Base-by-base conservation (phyloP, 495 filamentous ascomycete species). In the Aspergillus incahuasiensis region DNA sequence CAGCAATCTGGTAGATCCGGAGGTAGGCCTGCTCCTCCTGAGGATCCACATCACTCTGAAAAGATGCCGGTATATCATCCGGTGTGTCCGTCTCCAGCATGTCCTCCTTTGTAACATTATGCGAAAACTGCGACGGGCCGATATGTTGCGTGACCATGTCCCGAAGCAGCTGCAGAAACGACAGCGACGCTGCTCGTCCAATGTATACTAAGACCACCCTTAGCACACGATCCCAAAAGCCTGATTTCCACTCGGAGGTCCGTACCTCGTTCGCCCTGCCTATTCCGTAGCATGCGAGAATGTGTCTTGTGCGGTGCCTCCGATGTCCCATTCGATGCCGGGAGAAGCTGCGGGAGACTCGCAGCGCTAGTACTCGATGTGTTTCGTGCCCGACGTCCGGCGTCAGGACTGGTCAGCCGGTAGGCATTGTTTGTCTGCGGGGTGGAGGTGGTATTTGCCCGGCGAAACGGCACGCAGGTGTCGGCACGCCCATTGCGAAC, bases 101-200 rank as follows among this genome's bases (percentile, higher is more conserved):
- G 45, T 74, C 65, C 39, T 74, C 71, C 2, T 63, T 69, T n/a
- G 60, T 66, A 42, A 66, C 58, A 58, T 71, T 72, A 39, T 76
- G 69, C 0, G 73, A 74, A 52, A 76, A 76, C 28, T 72, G 67
- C 6, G 70, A 73, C 1, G 73, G 73, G 3, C 73, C 73, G 15
- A 76, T 73, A 52, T 74, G 67, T 41, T 74, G 70, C 7, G 67
- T 72, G 30, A 76, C 71, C 0, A 66, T 74, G 21, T 71, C 71
- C 8, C 72, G 71, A 44, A 76, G 62, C 21, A 74, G 57, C 34
- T 76, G 73, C 13, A 76, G 48, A 55, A 76, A 76, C 0, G 72
- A 74, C 16, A 76, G 49, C 12, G 73, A 73, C 2, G 73, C 72
- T 5, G 71, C 70, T 32, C 70, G 69, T 18, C 73, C 73, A 8